These are phyloP conservation scores for Cladosporium oxysporum DNA, from an alignment of 2,329 filamentous ascomycete genomes.

Conservation along the genomic window DNA sequence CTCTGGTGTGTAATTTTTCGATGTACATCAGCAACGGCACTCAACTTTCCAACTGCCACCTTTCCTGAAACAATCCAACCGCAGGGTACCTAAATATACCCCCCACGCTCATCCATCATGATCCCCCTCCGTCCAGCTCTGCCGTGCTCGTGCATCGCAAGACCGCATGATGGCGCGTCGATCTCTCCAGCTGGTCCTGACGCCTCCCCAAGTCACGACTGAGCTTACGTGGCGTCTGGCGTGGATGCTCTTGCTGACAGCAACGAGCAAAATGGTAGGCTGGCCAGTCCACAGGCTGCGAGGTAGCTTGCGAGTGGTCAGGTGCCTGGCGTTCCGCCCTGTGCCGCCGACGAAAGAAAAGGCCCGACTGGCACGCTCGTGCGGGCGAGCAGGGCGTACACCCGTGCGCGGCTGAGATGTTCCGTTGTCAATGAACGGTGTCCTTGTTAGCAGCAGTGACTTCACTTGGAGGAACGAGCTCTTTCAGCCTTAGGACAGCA, in stretches of 20 bases:
- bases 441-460: not conserved
- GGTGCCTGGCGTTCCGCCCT: slow-evolving; percentile 16
- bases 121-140: not conserved
- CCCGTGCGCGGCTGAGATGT: slow-evolving; percentile 5
- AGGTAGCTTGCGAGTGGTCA: slow-evolving; percentile 10
- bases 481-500: not conserved
- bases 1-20: not conserved
- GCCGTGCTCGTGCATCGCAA: not conserved
- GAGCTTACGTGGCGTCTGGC: slow-evolving; percentile 18
- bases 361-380: slow-evolving; percentile 12
- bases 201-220: slow-evolving; percentile 9
- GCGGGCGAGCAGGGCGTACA: slow-evolving; percentile 1
- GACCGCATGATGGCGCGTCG: slow-evolving; percentile 15
- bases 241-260: not conserved
- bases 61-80: slow-evolving; percentile 8
- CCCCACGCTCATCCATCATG: not conserved
- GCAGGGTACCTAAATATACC: not conserved
- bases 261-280: not conserved
- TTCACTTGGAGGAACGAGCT: not conserved
- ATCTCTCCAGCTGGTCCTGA: not conserved
- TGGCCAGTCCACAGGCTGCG: not conserved
- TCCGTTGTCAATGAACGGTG: not conserved
- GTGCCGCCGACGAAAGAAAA: slow-evolving; percentile 10
- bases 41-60: not conserved
- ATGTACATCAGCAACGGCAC: not conserved